Base-by-base conservation (phyloP, 352 stramenopile genomes). In the Phytopythium delawarense region DNA sequence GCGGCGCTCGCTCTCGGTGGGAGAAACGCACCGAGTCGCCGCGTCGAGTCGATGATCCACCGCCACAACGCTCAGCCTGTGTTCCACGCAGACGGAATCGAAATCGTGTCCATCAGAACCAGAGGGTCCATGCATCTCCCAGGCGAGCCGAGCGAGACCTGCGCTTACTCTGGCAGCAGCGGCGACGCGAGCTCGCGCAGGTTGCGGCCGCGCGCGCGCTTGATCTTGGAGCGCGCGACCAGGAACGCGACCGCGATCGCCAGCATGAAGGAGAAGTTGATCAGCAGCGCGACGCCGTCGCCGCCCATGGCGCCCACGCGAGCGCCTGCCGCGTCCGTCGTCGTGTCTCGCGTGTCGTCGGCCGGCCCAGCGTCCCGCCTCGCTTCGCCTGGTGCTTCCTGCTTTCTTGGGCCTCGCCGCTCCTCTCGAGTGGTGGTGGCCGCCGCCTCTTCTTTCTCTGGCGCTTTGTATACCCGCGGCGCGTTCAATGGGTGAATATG, bases 171-270 rank as follows among this genome's bases (percentile, higher is more conserved):
- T 49, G 67, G 65, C 16, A 90, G 71, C 60, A 90, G 61, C 20
- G 81, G 81, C 3, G 73, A 74, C 46, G 72, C 69, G 21, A 90
- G 67, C 56, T 88, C 74, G 60, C 73, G 78, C 61, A 87, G 63
- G 37, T 69, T 60, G 37, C 52, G 75, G 21, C 64, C 71, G 48
- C 78, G 76, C 57, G 69, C 57, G 30, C 70, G 75, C 48, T 75
- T 67, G 60, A 88, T 55, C 52, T 85, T 80, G 57, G 71, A 69
- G 45, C 70, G 76, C 59, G 76, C 62, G 28, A 81, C 56, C 61
- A 84, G 84, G 70, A 89, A 87, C 39, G 65, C 65, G 35, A 80
- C 55, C 57, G 76, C 70, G 61, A 78, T 62, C 34, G 72, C 48
- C 40, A 81, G 63, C 28, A 78, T 67, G 48, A 84, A 70, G 58